These are phyloP conservation scores for Agaricus blazei DNA, from an alignment of 768 basidiomycete species.

Conservation along the genomic window DNA sequence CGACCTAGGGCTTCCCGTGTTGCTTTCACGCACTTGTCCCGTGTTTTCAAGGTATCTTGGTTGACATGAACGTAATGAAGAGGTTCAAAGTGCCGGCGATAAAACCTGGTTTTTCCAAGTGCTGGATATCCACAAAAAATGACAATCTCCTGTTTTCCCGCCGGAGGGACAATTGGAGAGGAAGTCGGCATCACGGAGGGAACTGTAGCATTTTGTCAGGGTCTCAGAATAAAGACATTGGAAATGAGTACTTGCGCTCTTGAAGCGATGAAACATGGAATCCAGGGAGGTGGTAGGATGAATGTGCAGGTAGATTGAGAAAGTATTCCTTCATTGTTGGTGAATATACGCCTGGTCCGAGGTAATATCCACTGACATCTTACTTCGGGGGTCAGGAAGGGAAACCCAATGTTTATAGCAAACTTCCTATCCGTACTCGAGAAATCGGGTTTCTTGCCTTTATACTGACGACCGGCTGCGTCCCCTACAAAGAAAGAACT, in stretches of 20 bases:
- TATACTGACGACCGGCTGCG: slow-evolving; percentile 70
- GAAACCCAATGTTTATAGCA: slow-evolving; percentile 69
- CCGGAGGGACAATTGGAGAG: slow-evolving; percentile 40
- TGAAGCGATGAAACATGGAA: slow-evolving; percentile 55
- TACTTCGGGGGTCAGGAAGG: slow-evolving; percentile 86
- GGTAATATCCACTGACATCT: neutral
- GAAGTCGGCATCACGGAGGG: slow-evolving; percentile 47
- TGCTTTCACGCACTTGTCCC: slow-evolving; percentile 67
- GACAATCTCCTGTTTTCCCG: slow-evolving; percentile 35
- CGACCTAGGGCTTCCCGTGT: slow-evolving; percentile 48
- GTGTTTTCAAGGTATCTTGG: slow-evolving; percentile 76
- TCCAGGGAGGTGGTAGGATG: slow-evolving; percentile 50
- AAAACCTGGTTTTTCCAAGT: slow-evolving; percentile 83
- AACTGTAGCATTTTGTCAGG: slow-evolving; percentile 25
- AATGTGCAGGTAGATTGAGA: slow-evolving; percentile 42
- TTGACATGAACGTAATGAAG: slow-evolving; percentile 79
- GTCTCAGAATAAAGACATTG: neutral
- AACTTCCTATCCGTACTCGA: slow-evolving; percentile 82
- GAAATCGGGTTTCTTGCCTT: slow-evolving; percentile 52
- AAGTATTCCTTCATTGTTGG: slow-evolving; percentile 65
- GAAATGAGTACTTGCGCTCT: slow-evolving; percentile 22
- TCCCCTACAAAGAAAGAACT: slow-evolving; percentile 83
- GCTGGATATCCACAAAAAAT: slow-evolving; percentile 51
- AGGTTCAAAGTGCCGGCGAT: slow-evolving; percentile 57
- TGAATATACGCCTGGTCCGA: neutral